phyloP scores from a whole-genome alignment of 2,329 filamentous ascomycete genomes.

The Ophidiomyces ophidiicola region DNA sequence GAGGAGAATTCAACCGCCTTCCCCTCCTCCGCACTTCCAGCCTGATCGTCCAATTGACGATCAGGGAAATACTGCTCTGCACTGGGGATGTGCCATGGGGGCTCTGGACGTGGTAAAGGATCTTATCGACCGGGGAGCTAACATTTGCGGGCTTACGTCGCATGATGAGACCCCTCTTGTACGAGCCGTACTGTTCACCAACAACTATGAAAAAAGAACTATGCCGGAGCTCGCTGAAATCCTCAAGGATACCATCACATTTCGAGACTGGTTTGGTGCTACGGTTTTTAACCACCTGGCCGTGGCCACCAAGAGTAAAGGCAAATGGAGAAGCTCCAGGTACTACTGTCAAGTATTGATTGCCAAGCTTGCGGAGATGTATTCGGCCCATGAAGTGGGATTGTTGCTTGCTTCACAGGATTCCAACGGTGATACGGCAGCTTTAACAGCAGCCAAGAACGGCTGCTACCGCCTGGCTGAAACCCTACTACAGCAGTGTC shows the following conservation, averaged over 20 bases:
- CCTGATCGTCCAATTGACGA: slow-evolving; percentile 88
- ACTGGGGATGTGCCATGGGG: slow-evolving; percentile 97
- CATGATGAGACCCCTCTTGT: slow-evolving; percentile 82
- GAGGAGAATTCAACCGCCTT: slow-evolving; percentile 48
- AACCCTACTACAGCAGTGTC: slow-evolving; percentile 60
- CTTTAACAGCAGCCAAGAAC: slow-evolving; percentile 75
- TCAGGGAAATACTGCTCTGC: slow-evolving; percentile 80
- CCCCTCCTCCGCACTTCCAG: slow-evolving; percentile 75
- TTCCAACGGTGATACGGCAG: slow-evolving; percentile 78
- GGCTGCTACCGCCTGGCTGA: slow-evolving; percentile 65
- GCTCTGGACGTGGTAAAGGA: slow-evolving; percentile 85
- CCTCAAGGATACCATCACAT: slow-evolving; percentile 67
- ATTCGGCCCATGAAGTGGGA: slow-evolving; percentile 64
- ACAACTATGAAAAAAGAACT: slow-evolving; percentile 86
- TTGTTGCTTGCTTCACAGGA: slow-evolving; percentile 72
- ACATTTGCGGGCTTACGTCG: slow-evolving; percentile 56
- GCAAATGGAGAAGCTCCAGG: slow-evolving; percentile 75
- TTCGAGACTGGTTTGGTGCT: slow-evolving; percentile 65
- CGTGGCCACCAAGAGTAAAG: slow-evolving; percentile 70
- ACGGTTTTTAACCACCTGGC: slow-evolving; percentile 94
- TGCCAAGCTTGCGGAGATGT: slow-evolving; percentile 69
- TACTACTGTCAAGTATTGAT: slow-evolving; percentile 91
- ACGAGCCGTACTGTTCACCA: slow-evolving; percentile 89
- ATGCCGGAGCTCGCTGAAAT: slow-evolving; percentile 77
- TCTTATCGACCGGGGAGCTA: slow-evolving; percentile 67